Conservation (phyloP, 345 rosid species). For the Bruguiera sexangula region DNA sequence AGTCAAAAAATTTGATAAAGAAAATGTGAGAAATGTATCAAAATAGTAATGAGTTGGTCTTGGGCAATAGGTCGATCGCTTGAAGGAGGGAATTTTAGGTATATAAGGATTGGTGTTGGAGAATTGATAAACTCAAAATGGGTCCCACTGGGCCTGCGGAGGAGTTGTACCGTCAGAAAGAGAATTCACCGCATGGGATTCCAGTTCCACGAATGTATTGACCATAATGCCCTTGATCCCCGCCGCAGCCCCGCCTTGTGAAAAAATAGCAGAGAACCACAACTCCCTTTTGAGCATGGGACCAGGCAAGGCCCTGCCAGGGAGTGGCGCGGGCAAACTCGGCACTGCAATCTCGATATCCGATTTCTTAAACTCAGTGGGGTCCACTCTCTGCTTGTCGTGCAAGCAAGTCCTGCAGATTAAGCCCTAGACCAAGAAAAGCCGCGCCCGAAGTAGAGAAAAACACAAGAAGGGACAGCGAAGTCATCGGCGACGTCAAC, state of each 20-base stretch:
- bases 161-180: not conserved
- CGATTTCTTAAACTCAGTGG: slow-evolving; percentile 9
- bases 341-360: slow-evolving; percentile 7
- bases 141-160: too few relatives aligned
- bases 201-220: slow-evolving; percentile 13
- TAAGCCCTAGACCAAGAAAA: slow-evolving; percentile 11
- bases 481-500: slow-evolving; percentile 12
- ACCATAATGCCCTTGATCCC: slow-evolving; percentile 6
- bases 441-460: slow-evolving; percentile 18
- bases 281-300: not conserved
- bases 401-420: not conserved
- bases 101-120: too few relatives aligned
- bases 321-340: not conserved
- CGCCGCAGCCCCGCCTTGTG: not conserved
- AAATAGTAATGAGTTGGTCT: too few relatives aligned
- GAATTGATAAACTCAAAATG: too few relatives aligned
- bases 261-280: not conserved
- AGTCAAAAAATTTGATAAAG: too few relatives aligned
- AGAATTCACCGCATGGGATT: not conserved
- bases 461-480: slow-evolving; percentile 19
- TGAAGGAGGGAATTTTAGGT: too few relatives aligned
- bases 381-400: slow-evolving; percentile 1
- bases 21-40: too few relatives aligned
- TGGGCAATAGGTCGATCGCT: too few relatives aligned
- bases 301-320: not conserved